Percentiles rank a stretch among this genome's conserved stretches.
Evolutionary conservation across 163 green algal genomes (phyloP).

Genomic region (Scenedesmus sp.): DNA sequence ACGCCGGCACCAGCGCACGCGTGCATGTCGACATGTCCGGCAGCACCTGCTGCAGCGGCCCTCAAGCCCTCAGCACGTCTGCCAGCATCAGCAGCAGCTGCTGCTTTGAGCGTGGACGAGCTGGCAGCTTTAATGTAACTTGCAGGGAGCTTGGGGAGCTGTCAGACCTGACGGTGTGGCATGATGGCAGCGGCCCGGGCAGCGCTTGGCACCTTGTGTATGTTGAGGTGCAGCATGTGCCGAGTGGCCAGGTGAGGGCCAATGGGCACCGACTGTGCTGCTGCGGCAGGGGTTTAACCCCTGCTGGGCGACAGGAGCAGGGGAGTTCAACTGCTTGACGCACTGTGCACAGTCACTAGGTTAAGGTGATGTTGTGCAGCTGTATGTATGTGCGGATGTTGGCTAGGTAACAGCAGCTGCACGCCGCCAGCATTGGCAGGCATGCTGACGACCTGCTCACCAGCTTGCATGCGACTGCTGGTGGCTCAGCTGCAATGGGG

Average conservation of each 20-base stretch:
- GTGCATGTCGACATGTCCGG: slow-evolving; percentile 69
- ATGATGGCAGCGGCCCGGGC: slow-evolving; percentile 64
- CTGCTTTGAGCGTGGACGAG: slow-evolving; percentile 64
- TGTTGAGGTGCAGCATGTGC: slow-evolving; percentile 57
- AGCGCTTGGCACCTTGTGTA: slow-evolving; percentile 74
- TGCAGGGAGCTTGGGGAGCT: slow-evolving; percentile 62
- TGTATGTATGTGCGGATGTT: no score
- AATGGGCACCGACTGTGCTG: no score
- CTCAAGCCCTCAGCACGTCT: not conserved
- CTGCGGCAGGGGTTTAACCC: no score
- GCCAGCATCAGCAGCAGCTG: slow-evolving; percentile 33
- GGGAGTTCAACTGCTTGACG: no score
- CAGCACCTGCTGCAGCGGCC: slow-evolving; percentile 34
- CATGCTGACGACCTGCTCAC: not conserved
- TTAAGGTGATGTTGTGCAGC: no score
- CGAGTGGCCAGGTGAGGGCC: slow-evolving; percentile 3
- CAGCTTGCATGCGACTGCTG: not conserved
- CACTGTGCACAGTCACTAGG: no score
- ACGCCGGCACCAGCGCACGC: slow-evolving; percentile 68
- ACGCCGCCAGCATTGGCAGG: no score
- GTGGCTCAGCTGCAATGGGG: not conserved
- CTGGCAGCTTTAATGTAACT: slow-evolving; percentile 59
- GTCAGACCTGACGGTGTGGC: slow-evolving; percentile 64
- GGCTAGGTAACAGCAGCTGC: no score
- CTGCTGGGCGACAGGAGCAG: no score